Conservation (phyloP, 2,329 filamentous ascomycete genomes). For the Colletotrichum nymphaeae region DNA sequence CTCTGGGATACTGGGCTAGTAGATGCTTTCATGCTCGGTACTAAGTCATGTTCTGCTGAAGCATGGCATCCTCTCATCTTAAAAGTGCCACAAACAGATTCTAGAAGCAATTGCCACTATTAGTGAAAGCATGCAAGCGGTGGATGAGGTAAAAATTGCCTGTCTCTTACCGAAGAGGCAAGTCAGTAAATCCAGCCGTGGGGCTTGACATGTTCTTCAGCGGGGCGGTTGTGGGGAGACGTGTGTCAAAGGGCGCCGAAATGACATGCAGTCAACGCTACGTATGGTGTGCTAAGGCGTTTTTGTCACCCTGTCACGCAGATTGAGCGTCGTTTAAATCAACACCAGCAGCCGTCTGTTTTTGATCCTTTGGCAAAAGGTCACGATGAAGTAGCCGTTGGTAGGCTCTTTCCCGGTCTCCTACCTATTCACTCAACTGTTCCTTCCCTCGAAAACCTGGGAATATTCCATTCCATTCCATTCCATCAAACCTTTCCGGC, state of each 20-base stretch:
- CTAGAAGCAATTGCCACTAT: neutral
- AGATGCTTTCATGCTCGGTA: neutral
- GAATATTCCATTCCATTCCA: neutral
- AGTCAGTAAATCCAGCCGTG: neutral
- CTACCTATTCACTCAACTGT: neutral
- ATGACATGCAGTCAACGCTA: neutral
- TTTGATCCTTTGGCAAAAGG: neutral
- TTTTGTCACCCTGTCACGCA: constrained; percentile 3
- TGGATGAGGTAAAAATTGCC: neutral
- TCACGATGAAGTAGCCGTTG: neutral
- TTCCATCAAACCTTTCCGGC: neutral
- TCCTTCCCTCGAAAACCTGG: neutral
- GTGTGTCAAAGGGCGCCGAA: neutral
- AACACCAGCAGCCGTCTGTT: neutral
- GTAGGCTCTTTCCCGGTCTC: neutral
- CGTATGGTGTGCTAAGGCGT: neutral
- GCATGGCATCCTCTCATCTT: neutral
- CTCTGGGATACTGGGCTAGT: neutral
- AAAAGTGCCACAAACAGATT: neutral
- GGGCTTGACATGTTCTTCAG: neutral
- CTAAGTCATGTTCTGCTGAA: neutral
- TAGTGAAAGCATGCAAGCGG: neutral
- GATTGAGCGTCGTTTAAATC: neutral
- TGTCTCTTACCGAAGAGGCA: neutral
- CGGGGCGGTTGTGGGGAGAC: constrained; percentile 3